These are phyloP conservation scores for Torrubiellomyces zombiae DNA, from an alignment of 2,329 filamentous ascomycete genomes.

Conservation along the genomic window DNA sequence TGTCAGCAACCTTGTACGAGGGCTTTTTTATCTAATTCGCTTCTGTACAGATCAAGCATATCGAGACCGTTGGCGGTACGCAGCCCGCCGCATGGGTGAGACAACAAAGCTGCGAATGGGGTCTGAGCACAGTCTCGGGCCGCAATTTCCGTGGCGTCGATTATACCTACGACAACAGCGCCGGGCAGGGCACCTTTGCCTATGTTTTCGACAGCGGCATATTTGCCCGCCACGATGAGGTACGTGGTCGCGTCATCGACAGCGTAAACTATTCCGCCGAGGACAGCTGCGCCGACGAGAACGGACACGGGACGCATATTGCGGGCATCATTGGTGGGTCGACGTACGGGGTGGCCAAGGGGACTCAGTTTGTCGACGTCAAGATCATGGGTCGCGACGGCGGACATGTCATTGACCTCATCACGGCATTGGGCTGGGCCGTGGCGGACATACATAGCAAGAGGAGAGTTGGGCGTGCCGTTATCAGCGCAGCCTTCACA, in stretches of 20 bases:
- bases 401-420: no score
- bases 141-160: constrained; percentile 8
- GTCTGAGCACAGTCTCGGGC: constrained; percentile 6
- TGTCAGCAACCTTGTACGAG: no score
- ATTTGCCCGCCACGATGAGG: constrained; percentile 31
- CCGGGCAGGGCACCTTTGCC: constrained; percentile 33
- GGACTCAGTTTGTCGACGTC: constrained; percentile 19
- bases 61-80: no score
- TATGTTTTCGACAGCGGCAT: constrained; percentile 50
- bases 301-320: constrained; percentile 9
- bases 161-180: constrained; percentile 33
- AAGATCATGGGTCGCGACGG: no score
- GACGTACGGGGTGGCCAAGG: constrained; percentile 17
- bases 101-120: no score
- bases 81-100: no score
- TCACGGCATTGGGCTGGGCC: no score
- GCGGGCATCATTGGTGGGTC: constrained; percentile 8
- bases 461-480: no score
- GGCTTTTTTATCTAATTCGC: no score
- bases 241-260: constrained; percentile 25
- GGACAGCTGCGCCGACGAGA: constrained; percentile 5
- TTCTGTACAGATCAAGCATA: no score
- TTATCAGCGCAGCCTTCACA: no score
- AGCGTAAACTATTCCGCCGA: constrained; percentile 5
- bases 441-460: no score